A percentile compares a stretch with the other conserved stretches of the same genome.
These are phyloP conservation scores for Volvariella surrecta DNA, from an alignment of 1,284 basidiomycete genomes.

Conservation along the genomic window DNA sequence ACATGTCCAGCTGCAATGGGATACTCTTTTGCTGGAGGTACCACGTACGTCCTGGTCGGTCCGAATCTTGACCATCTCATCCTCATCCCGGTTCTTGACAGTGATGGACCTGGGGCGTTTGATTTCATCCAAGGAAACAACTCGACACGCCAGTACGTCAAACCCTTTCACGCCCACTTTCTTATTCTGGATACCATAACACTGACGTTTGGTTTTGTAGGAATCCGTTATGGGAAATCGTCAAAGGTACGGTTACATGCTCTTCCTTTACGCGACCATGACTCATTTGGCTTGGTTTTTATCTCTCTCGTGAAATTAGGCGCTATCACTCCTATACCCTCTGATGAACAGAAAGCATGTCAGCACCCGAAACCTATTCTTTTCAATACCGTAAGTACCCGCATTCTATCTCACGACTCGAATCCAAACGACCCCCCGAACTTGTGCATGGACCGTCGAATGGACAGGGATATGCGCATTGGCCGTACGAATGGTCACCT, in stretches of 20 bases:
- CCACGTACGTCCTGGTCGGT: constrained; percentile 43
- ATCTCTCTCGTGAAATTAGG: constrained; percentile 22
- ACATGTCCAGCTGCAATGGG: constrained; percentile 80
- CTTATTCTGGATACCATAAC: no score
- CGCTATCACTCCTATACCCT: constrained; percentile 57
- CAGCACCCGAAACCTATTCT: constrained; percentile 79
- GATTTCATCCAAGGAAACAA: constrained; percentile 78
- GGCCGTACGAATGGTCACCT: constrained; percentile 73
- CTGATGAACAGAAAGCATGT: constrained; percentile 56
- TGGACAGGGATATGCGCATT: constrained; percentile 50
- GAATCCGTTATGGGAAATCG: constrained; percentile 79
- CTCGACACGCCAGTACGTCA: constrained; percentile 40
- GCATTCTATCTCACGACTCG: constrained; percentile 6
- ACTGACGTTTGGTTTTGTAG: no score
- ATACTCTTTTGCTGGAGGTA: constrained; percentile 71
- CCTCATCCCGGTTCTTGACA: constrained; percentile 16
- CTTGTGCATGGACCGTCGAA: constrained; percentile 2
- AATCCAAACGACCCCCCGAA: no score
- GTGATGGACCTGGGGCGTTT: constrained; percentile 75
- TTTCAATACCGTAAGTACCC: constrained; percentile 58
- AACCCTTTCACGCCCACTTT: neutral
- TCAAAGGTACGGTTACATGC: constrained; percentile 40
- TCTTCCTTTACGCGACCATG: neutral
- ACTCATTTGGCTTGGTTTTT: constrained; percentile 3
- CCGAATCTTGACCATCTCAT: constrained; percentile 5